phyloP scores from a whole-genome alignment of 306 rosid species.

The Lithocarpus polystachyus region DNA sequence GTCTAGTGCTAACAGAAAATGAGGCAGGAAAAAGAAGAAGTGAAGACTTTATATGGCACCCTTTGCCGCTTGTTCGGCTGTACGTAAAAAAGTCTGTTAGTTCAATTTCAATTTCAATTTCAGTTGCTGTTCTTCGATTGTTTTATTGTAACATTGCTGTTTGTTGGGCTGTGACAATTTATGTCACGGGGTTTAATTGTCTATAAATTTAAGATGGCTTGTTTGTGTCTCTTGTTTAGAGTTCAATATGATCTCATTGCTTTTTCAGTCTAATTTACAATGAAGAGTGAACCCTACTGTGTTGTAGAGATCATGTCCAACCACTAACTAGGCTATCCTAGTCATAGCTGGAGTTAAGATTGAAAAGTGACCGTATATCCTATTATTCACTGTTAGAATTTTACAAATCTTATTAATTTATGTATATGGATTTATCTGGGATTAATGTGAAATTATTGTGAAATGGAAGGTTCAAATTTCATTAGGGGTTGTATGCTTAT shows the following conservation, averaged over 20 bases:
- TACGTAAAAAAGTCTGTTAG: conserved; percentile 18
- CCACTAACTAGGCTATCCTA: no score
- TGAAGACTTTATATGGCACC: not conserved
- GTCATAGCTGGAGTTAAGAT: no score
- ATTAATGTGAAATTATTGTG: no score
- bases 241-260: not conserved
- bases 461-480: no score
- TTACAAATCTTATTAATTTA: no score
- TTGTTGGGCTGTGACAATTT: not conserved
- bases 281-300: no score
- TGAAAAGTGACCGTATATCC: no score
- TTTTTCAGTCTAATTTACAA: no score
- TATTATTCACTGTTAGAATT: no score
- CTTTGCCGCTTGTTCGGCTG: conserved; percentile 21
- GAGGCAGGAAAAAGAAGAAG: conserved; percentile 23
- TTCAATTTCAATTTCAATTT: conserved; percentile 1
- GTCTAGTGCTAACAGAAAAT: conserved; percentile 43
- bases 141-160: not conserved
- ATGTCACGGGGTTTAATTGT: not conserved
- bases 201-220: conserved; percentile 2
- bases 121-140: not conserved
- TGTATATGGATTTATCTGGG: no score
- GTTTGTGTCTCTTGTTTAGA: not conserved
- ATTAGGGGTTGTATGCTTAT: no score
- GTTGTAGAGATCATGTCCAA: no score